Evolutionary conservation across 495 filamentous ascomycete species (phyloP).

Genomic region (Chaetomium cochliodes): DNA sequence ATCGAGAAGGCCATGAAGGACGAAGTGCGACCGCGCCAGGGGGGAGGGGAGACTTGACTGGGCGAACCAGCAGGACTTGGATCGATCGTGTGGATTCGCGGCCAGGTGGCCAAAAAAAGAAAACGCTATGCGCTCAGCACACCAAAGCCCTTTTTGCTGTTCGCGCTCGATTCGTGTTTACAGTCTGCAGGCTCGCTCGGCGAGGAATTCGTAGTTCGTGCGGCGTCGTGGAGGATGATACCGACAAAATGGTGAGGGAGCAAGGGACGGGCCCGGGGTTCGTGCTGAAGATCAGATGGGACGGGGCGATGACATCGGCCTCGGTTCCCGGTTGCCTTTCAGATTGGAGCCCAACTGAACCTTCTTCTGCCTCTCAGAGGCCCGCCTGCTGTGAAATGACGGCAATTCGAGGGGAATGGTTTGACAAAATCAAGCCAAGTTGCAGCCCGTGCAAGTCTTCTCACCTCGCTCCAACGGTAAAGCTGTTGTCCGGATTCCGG

Average conservation of each 20-base stretch:
- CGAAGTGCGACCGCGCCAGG: conserved; percentile 27
- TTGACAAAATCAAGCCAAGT: conserved; percentile 20
- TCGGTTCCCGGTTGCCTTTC: conserved; percentile 25
- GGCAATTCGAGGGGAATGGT: neutral
- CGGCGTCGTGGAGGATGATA: conserved; percentile 12
- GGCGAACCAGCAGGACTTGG: neutral
- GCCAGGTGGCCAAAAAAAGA: conserved; percentile 11
- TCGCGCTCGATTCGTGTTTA: neutral
- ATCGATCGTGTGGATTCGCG: neutral
- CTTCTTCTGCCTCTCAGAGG: neutral
- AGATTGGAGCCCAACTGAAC: conserved; percentile 31
- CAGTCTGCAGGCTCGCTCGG: neutral
- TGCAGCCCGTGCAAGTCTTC: conserved; percentile 17
- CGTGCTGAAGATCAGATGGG: conserved; percentile 18
- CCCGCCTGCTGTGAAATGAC: conserved; percentile 9
- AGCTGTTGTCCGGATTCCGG: conserved; percentile 7
- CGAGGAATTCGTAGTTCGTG: neutral
- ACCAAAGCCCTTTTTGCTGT: neutral
- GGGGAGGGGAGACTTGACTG: conserved; percentile 10
- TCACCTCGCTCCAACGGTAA: conserved; percentile 12
- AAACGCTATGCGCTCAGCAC: conserved; percentile 21
- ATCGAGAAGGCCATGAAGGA: conserved; percentile 40
- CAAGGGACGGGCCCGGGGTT: conserved; percentile 22
- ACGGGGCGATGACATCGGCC: conserved; percentile 30
- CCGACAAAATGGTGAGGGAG: conserved; percentile 22